Base-by-base conservation (phyloP, 176 grass and related monocot genomes). In the Oryza rufipogon region DNA sequence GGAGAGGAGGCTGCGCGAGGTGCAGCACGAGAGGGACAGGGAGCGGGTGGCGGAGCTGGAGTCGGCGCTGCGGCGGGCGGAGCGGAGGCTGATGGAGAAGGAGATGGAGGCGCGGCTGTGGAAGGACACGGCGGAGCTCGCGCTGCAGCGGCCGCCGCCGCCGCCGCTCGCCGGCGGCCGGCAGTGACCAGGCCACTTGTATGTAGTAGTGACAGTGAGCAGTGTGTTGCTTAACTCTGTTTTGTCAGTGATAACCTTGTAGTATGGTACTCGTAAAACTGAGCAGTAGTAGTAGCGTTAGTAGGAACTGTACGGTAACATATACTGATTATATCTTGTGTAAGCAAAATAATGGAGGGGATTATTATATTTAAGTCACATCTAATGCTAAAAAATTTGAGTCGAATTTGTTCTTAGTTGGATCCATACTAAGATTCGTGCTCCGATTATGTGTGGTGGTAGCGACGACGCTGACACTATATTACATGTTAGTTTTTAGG, bases 1-100 rank as follows among this genome's bases (percentile, higher is more conserved):
- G 70, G 90, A 94, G 71, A 87, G 85, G 85, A 58, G 87, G 85
- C 81, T 94, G 54, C 90, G 90, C 73, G 84, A 90, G 84, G 56
- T 91, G 0, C 74, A 45, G 77, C 73, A 87, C 80, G 48, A 39
- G 73, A 87, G 78, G 86, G 72, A 89, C 25, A 25, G 47, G 71
- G 79, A 88, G 82, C 78, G 79, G 56, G 86, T 94, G 68, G 56
- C 28, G 86, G 82, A 87, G 78, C 83, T 94, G 79, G 90, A 94
- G 85, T 13, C 19, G 34, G 70, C 78, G 73, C 78, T 92, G 69
- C 47, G 83, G 69, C 80, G 78, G 23, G 71, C 70, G 13, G 63
- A 71, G 80, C 44, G 44, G 58, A 94, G 56, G 77, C 32, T 86
- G 42, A 26, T 71, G 77, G 87, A 94, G 66, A 88, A 88, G 86